Evolutionary conservation across 306 rosid species (phyloP), one percentile per base, ranked within the genome.

Genomic region (Carpinus viminea): DNA sequence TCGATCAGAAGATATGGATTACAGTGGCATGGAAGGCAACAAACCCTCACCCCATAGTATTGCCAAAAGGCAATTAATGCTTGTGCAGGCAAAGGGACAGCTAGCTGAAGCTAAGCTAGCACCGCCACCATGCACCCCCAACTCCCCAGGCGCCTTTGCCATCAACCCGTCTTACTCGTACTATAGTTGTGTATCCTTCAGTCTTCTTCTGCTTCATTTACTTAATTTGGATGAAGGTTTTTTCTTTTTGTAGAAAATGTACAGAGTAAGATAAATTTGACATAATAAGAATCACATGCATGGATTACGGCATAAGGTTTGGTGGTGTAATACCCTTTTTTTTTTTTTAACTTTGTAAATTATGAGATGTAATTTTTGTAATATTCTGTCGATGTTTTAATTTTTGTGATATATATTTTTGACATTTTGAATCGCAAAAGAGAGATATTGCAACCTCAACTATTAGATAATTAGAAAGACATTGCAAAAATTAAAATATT

Each of bases 11-110:
- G 75, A 69, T 31, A 71, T 24, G 18, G 70, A 2, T 45, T n/a
- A 51, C 74, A 41, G 57, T 57, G 66, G 72, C 60, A 50, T 52
- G 59, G 73, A 70, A 56, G 57, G 5, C 28, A 3, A 11, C 46
- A 38, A 41, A 26, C 16, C 66, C 72, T 78, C 60, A 51, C 71
- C 68, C 74, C 72, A 31, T 74, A 54, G 71, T 80, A 84, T 82
- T 80, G 84, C 87, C 90, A 80, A 86, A 85, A 72, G 10, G 26
- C 79, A 89, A 69, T 91, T 21, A 41, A 84, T 89, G 83, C 74
- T 74, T 73, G 26, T 43, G 81, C 92, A 77, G 84, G 72, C 90
- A 80, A 73, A 45, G 77, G 46, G 89, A 81, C 90, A 79, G 50
- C 26, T 59, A 24, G 26, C 34, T 31, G 1, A 2, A 31, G 34